Conservation (phyloP, 257 asterid genomes). For the Voacanga thouarsii region DNA sequence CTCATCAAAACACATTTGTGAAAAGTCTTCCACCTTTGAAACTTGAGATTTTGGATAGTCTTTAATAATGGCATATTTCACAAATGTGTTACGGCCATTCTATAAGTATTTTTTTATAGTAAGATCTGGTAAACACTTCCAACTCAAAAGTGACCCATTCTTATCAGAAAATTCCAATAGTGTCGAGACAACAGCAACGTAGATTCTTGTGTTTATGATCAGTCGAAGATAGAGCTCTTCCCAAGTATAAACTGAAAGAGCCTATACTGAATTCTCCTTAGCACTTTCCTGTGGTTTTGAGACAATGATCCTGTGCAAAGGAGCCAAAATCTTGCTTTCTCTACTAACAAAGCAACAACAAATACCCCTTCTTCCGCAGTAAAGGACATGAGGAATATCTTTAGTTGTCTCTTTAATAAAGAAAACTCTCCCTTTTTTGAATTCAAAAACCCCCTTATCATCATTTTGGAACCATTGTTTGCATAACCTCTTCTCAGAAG, state of each 20-base stretch:
- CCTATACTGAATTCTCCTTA: not conserved
- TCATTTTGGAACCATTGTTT: not conserved
- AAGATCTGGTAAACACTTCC: too few relatives aligned
- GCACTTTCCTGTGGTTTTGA: constrained; percentile 12
- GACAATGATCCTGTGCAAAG: constrained; percentile 17
- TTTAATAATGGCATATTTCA: too few relatives aligned
- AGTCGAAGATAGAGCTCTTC: not conserved
- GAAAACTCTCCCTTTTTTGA: constrained; percentile 42
- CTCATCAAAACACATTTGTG: too few relatives aligned
- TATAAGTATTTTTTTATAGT: too few relatives aligned
- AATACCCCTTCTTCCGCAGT: constrained; percentile 17
- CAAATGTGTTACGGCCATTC: too few relatives aligned
- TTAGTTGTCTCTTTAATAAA: constrained; percentile 60
- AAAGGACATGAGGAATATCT: constrained; percentile 55
- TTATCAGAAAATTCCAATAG: too few relatives aligned
- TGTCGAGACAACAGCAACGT: too few relatives aligned
- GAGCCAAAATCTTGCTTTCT: constrained; percentile 38
- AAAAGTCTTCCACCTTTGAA: too few relatives aligned
- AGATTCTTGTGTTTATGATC: too few relatives aligned
- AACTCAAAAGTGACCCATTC: too few relatives aligned
- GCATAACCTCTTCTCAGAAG: not conserved
- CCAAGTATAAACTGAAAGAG: not conserved
- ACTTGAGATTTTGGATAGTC: too few relatives aligned
- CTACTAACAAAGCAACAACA: constrained; percentile 34
- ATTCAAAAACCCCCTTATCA: constrained; percentile 32